Base-by-base conservation (phyloP, 2,329 filamentous ascomycete species). In the Aspergillus oerlinghausenensis region DNA sequence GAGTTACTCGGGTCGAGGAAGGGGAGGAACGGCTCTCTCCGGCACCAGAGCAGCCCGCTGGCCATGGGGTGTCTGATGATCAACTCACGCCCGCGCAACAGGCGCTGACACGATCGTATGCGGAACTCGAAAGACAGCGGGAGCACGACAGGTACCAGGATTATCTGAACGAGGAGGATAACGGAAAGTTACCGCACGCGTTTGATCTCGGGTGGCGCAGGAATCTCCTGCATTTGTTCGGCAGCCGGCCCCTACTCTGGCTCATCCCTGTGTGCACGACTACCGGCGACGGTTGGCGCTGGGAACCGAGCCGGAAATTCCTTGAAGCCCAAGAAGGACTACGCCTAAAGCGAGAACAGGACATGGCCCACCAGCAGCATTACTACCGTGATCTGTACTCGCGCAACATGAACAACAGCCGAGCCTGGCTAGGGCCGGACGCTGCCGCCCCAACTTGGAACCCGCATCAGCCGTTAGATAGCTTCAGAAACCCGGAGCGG, bases 161-260 rank as follows among this genome's bases (percentile, higher is more conserved):
- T 53, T 97, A 97, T 71, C 84, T 97, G 17, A 90, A 97, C 69
- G 92, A 97, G 71, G 83, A 91, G 70, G 92, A 97, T 73, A 90
- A 87, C 51, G 85, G 89, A 65, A 91, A 89, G 70, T 82, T 99
- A 26, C 94, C 94, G 1, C 92, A 94, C 69, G 94, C 92, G 2
- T 99, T 99, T 68, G 90, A 99, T 66, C 84, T 96, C 1, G 94
- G 94, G 57, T 88, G 88, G 82, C 85, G 83, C 56, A 83, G 82
- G 45, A 99, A 99, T 70, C 73, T 97, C 4, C 70, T 76, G 1
- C 90, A 96, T 70, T 82, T 99, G 2, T 91, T 99, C 63, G 94
- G 94, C 0, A 83, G 84, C 0, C 84, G 79, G 1, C 86, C 86
- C 1, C 74, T 84, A 26, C 78, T 94, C 8, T 97, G 94, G 93